A percentile compares a stretch with the other conserved stretches of the same genome.
These are phyloP conservation scores for Quercus rubra DNA, from an alignment of 306 rosid species.

Conservation along the genomic window DNA sequence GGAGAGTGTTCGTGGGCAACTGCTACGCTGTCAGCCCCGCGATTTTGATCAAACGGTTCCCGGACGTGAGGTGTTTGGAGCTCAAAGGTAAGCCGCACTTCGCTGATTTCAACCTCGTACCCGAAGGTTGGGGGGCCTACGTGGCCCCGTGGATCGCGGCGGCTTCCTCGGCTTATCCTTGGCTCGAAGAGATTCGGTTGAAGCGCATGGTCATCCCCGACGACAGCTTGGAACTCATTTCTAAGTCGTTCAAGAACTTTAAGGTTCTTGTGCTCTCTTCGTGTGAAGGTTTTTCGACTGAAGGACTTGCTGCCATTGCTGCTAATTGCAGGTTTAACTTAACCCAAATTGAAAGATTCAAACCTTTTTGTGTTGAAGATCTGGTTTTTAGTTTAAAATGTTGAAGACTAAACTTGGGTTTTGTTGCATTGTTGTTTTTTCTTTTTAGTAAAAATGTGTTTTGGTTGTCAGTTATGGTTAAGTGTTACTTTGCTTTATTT, in stretches of 20 bases:
- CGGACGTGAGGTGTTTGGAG: constrained; percentile 74
- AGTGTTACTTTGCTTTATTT: not conserved
- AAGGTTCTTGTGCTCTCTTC: constrained; percentile 69
- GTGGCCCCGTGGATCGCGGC: constrained; percentile 81
- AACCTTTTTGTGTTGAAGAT: not conserved
- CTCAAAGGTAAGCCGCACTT: constrained; percentile 96
- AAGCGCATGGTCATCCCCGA: constrained; percentile 91
- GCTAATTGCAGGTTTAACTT: constrained; percentile 81
- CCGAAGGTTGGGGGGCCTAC: constrained; percentile 93
- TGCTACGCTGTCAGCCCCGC: constrained; percentile 83
- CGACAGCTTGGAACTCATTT: constrained; percentile 70
- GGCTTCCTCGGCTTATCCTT: constrained; percentile 64
- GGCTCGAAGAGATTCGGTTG: constrained; percentile 86
- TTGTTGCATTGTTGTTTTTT: not conserved
- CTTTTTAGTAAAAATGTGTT: not conserved
- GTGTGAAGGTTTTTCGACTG: constrained; percentile 88
- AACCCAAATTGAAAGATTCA: too few relatives aligned
- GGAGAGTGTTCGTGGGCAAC: constrained; percentile 73
- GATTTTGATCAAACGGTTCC: constrained; percentile 65
- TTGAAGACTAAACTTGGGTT: not conserved
- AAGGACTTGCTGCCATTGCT: constrained; percentile 92
- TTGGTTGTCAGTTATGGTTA: not conserved
- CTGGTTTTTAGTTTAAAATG: not conserved
- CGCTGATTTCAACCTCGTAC: constrained; percentile 91
- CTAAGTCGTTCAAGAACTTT: constrained; percentile 79